Base-by-base conservation (phyloP, 2,329 filamentous ascomycete species). In the Colletotrichum caudatum region DNA sequence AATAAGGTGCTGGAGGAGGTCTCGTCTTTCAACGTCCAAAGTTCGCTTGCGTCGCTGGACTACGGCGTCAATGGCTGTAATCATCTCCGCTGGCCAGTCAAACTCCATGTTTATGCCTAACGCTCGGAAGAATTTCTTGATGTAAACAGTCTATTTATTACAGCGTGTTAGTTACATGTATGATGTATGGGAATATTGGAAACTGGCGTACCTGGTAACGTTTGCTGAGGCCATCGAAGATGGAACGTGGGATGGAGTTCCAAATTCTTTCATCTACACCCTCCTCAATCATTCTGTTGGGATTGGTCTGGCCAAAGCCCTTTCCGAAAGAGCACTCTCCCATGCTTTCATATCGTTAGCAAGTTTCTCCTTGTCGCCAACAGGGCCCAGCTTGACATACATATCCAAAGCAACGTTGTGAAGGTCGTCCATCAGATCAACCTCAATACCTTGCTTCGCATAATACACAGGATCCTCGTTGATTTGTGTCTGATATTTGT, bases 341-440 rank as follows among this genome's bases (percentile, higher is more conserved):
- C 76, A 77, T 77, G 8, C 74, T 75, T 12, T 9, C 1, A 5
- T 58, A 16, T 65, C 12, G 18, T 64, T 3, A 56, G 48, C 8
- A 26, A 16, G 2, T 1, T 9, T 0, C 5, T 12, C 11, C 20
- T 18, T 18, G 11, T 9, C 8, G n/a, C 4, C 2, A n/a, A 23
- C 23, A 20, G 6, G 8, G 14, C 16, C 23, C 23, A 6, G 20
- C 20, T 53, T 1, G 8, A 48, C 75, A 50, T 46, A 74, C 75
- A 76, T 77, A 29, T 77, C 76, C 18, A 77, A 69, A 20, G 76
- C 76, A 26, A 77, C 74, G 29, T 77, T 77, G 41, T 77, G 76
- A 9, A 77, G 72, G 57, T 77, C 76, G 7, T 77, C 76, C 75
- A 77, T 77, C 62, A 77, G 35, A 56, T 77, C 75, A 3, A 71